phyloP scores from a whole-genome alignment of 176 grass and related monocot species.

The Guadua angustifolia region DNA sequence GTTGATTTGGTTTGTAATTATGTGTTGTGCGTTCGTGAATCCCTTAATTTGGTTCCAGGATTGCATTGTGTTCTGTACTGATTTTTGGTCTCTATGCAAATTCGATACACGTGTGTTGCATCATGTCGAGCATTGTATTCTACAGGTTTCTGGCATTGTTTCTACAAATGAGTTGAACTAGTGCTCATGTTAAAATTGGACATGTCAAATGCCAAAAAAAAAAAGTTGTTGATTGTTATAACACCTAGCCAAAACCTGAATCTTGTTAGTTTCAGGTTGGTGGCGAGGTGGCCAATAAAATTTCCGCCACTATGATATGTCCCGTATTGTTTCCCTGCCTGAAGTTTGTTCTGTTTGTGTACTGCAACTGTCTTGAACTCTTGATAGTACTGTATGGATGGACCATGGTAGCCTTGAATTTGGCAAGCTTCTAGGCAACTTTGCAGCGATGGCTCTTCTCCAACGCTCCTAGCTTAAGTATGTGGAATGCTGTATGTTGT shows the following conservation, averaged over 20 bases:
- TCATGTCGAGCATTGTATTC: background rate
- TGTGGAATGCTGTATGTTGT: background rate
- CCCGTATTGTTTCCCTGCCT: background rate
- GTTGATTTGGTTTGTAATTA: conserved; percentile 28
- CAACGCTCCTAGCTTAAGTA: background rate
- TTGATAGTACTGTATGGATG: background rate
- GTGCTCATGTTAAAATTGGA: background rate
- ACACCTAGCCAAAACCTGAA: background rate
- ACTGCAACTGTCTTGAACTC: background rate
- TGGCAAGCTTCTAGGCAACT: background rate
- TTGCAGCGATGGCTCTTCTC: background rate
- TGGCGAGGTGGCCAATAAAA: background rate
- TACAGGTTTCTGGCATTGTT: background rate
- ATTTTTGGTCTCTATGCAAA: background rate
- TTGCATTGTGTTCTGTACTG: conserved; percentile 8
- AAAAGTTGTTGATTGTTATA: background rate
- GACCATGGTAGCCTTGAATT: background rate
- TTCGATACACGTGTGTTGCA: background rate
- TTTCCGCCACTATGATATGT: background rate
- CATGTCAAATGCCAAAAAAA: background rate
- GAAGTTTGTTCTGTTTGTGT: background rate
- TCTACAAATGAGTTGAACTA: background rate
- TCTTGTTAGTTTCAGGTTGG: background rate
- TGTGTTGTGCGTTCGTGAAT: background rate
- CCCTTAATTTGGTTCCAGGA: conserved; percentile 1